These are phyloP conservation scores for Candida labiduridarum DNA, from an alignment of 1,139 yeast species.

Conservation along the genomic window DNA sequence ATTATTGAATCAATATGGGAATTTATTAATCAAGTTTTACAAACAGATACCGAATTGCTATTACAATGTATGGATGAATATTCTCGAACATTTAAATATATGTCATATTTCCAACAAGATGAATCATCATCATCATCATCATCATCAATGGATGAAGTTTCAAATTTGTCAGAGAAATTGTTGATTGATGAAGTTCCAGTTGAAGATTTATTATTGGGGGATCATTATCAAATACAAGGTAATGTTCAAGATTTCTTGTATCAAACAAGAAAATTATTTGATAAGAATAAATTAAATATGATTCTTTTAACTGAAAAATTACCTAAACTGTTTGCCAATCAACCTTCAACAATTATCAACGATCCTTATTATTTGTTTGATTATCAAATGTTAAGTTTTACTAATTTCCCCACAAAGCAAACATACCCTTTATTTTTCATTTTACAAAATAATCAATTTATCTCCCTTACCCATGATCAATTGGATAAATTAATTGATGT, in stretches of 20 bases:
- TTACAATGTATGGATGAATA: slow-evolving; percentile 40
- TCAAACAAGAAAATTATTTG: slow-evolving; percentile 11
- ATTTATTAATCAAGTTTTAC: slow-evolving; percentile 19
- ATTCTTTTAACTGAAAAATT: slow-evolving; percentile 11
- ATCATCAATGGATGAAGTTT: slow-evolving; percentile 47
- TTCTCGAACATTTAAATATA: slow-evolving; percentile 45
- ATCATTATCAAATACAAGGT: slow-evolving; percentile 31
- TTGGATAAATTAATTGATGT: slow-evolving; percentile 13
- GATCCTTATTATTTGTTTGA: slow-evolving; percentile 24
- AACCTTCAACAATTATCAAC: slow-evolving; percentile 3
- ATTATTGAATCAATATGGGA: slow-evolving; percentile 28
- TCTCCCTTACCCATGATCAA: slow-evolving; percentile 10
- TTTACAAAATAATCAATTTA: slow-evolving; percentile 9
- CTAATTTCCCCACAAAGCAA: slow-evolving; percentile 3
- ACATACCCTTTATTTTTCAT: slow-evolving; percentile 11
- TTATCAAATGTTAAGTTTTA: slow-evolving; percentile 18
- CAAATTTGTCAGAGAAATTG: slow-evolving; percentile 37
- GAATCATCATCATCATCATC: slow-evolving; percentile 23
- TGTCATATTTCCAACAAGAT: slow-evolving; percentile 41
- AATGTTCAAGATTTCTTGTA: slow-evolving; percentile 12
- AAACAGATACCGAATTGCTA: slow-evolving; percentile 6
- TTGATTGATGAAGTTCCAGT: slow-evolving; percentile 19
- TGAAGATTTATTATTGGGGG: slow-evolving; percentile 20
- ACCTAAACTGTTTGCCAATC: background rate
- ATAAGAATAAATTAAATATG: slow-evolving; percentile 10